Conservation (phyloP, 2,329 filamentous ascomycete species). For the Elsinoe arachidis region DNA sequence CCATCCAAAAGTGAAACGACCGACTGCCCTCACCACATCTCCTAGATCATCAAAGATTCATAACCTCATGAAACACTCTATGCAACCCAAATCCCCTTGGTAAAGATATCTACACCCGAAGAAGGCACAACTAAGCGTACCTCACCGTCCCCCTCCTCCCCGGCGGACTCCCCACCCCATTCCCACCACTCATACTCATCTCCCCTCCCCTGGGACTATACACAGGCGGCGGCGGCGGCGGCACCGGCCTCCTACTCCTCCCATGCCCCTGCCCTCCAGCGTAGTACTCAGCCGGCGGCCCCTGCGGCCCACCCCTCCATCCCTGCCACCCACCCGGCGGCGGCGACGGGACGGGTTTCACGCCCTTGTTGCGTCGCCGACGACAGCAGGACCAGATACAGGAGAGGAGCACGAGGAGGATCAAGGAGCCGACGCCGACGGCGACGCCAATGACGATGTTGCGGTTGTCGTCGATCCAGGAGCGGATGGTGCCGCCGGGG, state of each 20-base stretch:
- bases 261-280: neutral
- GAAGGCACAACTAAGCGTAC: conserved; percentile 14
- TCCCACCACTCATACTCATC: conserved; percentile 3
- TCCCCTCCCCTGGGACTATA: neutral
- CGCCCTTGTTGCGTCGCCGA: conserved; percentile 22
- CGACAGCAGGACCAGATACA: conserved; percentile 54
- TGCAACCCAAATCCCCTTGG: neutral
- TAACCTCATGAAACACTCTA: conserved; percentile 5
- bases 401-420: conserved; percentile 59
- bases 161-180: conserved; percentile 13
- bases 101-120: neutral
- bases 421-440: conserved; percentile 60
- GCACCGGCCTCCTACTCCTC: neutral
- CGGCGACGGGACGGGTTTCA: conserved; percentile 17
- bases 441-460: conserved; percentile 74
- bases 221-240: conserved; percentile 6
- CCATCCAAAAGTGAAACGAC: neutral
- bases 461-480: conserved; percentile 71
- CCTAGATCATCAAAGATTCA: neutral
- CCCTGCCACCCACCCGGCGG: conserved; percentile 27
- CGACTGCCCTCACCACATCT: neutral
- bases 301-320: conserved; percentile 19
- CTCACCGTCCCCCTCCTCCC: conserved; percentile 12
- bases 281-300: conserved; percentile 15
- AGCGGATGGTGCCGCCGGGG: conserved; percentile 59